Evolutionary conservation across 164 flowering plant species (phyloP), one percentile per base, ranked within the genome.

Genomic region (Annona cherimola): DNA sequence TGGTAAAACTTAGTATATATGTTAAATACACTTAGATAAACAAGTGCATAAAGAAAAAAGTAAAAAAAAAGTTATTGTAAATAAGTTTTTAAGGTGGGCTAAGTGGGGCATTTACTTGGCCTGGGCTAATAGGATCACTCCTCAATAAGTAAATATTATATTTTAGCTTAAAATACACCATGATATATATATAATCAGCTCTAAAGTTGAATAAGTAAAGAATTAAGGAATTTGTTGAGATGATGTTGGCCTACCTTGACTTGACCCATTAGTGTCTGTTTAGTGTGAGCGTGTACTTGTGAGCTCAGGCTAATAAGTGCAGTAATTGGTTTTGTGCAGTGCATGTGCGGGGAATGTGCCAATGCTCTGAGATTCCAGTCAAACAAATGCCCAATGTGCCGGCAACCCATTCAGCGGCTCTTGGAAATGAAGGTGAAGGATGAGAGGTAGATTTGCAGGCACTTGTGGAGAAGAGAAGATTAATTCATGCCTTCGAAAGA

Each of bases 261-360:
- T 8, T 8, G 16, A 16, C 57, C 57, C 14, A 11, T 50, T 2
- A 50, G 14, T 8, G 57, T 50, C 14, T 16, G 14, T 16, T 8
- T 50, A 9, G 9, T 50, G 8, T 50, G 57, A 50, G 8, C 57
- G 14, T 50, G 14, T 50, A 9, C 57, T 16, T 16, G 14, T 3
- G 1, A 16, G 14, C 57, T 16, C 57, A 8, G 57, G 57, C 16
- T 50, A 16, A 26, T 45, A 18, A 6, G 6, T 61, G 14, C 39
- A 57, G 18, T 70, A 12, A 14, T 54, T 74, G 74, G 39, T 42
- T 70, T 76, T 74, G 3, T 88, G 85, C 86, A 95, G 99, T 95
- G 99, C 69, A 88, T 95, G 96, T 95, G 99, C 88, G 90, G 91
- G 71, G 90, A 84, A 2, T 95, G 99, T 68, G 98, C 99, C 1